phyloP scores from a whole-genome alignment of 129 eudicot species.

The Tagetes patula region DNA sequence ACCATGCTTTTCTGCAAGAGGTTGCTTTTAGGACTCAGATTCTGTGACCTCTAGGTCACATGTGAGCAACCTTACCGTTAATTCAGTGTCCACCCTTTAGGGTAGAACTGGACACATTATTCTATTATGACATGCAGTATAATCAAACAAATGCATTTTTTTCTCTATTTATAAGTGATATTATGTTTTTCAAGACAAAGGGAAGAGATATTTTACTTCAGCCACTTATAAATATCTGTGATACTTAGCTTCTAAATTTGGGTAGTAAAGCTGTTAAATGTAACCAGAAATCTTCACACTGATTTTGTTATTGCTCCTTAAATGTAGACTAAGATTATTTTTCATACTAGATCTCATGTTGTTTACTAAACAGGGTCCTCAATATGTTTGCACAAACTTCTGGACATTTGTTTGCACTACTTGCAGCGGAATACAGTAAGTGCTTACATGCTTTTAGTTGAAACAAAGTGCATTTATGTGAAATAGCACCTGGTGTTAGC shows the following conservation, averaged over 20 bases:
- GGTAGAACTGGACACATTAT: not conserved
- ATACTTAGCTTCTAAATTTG: not conserved
- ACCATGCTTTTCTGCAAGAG: too few species aligned
- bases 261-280: not conserved
- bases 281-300: slow-evolving; percentile 4
- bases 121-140: not conserved
- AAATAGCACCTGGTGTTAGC: not conserved
- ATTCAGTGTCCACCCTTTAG: too few species aligned
- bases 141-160: not conserved
- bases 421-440: slow-evolving; percentile 59
- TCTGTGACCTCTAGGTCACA: too few species aligned
- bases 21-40: too few species aligned
- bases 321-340: not conserved
- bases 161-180: not conserved
- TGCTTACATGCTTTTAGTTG: not conserved
- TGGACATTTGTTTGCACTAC: slow-evolving; percentile 77
- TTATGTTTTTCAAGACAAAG: too few species aligned
- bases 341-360: not conserved
- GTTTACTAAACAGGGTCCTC: slow-evolving; percentile 65
- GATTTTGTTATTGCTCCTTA: not conserved
- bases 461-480: slow-evolving; percentile 12
- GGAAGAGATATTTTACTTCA: too few species aligned
- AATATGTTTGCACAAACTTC: slow-evolving; percentile 83
- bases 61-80: too few species aligned
- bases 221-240: not conserved